These are phyloP conservation scores for Starmerella powellii DNA, from an alignment of 805 yeast genomes.

Conservation along the genomic window DNA sequence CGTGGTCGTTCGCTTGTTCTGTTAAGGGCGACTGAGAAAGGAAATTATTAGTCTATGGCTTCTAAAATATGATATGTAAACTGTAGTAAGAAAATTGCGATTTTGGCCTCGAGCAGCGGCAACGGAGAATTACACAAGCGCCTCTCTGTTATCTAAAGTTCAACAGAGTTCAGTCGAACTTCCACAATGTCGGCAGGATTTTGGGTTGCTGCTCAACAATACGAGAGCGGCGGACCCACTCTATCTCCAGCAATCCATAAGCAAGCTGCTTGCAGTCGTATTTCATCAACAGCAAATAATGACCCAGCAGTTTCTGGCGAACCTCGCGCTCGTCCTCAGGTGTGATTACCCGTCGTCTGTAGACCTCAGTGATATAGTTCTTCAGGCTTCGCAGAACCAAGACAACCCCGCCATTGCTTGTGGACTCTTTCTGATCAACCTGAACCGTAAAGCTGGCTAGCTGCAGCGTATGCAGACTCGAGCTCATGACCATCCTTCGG, in stretches of 20 bases:
- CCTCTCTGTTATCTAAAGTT: no score
- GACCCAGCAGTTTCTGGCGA: slow-evolving; percentile 7
- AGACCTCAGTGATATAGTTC: slow-evolving; percentile 13
- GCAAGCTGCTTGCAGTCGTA: slow-evolving; percentile 15
- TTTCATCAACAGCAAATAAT: slow-evolving; percentile 14
- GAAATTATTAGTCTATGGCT: no score
- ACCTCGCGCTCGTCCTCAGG: slow-evolving; percentile 7
- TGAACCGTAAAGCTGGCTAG: slow-evolving; percentile 27
- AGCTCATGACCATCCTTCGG: slow-evolving; percentile 21
- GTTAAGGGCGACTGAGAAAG: no score
- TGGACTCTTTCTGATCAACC: slow-evolving; percentile 22
- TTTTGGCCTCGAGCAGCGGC: no score
- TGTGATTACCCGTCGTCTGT: slow-evolving; percentile 7
- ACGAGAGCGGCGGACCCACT: slow-evolving; percentile 23
- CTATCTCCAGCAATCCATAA: slow-evolving; percentile 23
- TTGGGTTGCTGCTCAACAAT: slow-evolving; percentile 8
- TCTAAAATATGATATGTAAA: no score
- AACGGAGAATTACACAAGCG: no score
- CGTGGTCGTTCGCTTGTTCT: no score
- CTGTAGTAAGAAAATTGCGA: no score
- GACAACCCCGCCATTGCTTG: neutral
- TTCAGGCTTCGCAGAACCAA: slow-evolving; percentile 16
- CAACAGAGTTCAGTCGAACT: neutral
- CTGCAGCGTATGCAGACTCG: slow-evolving; percentile 26
- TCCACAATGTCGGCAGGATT: neutral